phyloP scores from a whole-genome alignment of 2,329 filamentous ascomycete genomes.

The Xenoacremonium recifei region DNA sequence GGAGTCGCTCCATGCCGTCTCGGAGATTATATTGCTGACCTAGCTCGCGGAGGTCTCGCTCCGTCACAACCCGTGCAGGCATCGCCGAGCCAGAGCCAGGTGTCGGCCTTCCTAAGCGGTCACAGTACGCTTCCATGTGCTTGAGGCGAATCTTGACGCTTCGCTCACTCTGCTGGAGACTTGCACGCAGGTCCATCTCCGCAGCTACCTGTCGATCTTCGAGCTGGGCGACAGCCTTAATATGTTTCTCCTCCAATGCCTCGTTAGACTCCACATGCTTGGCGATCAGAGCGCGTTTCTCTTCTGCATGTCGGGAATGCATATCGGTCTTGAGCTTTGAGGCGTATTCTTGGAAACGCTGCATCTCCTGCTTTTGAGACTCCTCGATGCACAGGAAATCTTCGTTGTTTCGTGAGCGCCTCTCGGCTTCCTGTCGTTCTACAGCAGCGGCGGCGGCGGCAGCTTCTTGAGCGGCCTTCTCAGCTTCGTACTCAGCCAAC shows the following conservation, averaged over 20 bases:
- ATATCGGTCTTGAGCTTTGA: slow-evolving; percentile 48
- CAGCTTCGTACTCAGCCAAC: slow-evolving; percentile 44
- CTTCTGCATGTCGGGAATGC: slow-evolving; percentile 48
- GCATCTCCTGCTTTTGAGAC: slow-evolving; percentile 50
- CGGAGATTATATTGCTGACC: slow-evolving; percentile 60
- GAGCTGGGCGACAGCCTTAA: slow-evolving; percentile 51
- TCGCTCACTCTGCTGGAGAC: slow-evolving; percentile 55
- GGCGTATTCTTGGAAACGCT: slow-evolving; percentile 51
- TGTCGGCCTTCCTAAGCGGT: slow-evolving; percentile 45
- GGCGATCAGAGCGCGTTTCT: slow-evolving; percentile 46
- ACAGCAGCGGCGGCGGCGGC: slow-evolving; percentile 41
- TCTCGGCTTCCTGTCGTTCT: slow-evolving; percentile 43
- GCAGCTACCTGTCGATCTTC: slow-evolving; percentile 62
- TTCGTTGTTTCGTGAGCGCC: slow-evolving; percentile 41
- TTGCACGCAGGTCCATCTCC: slow-evolving; percentile 57
- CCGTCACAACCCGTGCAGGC: slow-evolving; percentile 55
- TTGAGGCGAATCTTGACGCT: slow-evolving; percentile 58
- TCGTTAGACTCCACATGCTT: slow-evolving; percentile 47
- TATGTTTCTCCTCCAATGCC: slow-evolving; percentile 55
- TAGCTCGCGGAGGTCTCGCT: slow-evolving; percentile 57
- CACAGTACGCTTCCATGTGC: slow-evolving; percentile 67
- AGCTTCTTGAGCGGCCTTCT: slow-evolving; percentile 44
- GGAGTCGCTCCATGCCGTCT: slow-evolving; percentile 57
- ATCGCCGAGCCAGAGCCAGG: slow-evolving; percentile 26
- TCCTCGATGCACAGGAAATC: slow-evolving; percentile 44